Evolutionary conservation across 1,284 basidiomycete genomes (phyloP).

Genomic region (Leucoagaricus sp.): DNA sequence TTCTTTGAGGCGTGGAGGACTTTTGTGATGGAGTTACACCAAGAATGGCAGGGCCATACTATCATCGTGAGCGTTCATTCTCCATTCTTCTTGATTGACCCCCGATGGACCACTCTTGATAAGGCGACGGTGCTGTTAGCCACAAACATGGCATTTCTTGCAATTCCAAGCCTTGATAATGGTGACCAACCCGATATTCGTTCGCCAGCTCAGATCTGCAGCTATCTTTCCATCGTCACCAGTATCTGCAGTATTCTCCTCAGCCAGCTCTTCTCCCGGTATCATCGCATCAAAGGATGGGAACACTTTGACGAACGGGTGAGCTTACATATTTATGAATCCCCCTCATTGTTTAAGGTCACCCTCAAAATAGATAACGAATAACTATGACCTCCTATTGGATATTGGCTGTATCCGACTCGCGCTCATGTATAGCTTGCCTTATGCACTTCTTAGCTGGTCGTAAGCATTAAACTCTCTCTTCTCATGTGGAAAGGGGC

Average conservation of each 20-base stretch:
- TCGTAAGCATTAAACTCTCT: constrained; percentile 39
- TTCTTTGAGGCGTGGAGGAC: constrained; percentile 37
- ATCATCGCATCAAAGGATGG: constrained; percentile 37
- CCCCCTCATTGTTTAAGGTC: neutral
- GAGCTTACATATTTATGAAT: neutral
- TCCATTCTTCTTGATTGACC: constrained; percentile 20
- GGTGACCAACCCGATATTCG: constrained; percentile 18
- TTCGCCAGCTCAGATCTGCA: constrained; percentile 43
- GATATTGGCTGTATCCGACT: constrained; percentile 33
- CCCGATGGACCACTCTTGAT: neutral
- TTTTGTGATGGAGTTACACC: constrained; percentile 43
- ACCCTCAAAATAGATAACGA: constrained; percentile 11
- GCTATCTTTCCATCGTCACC: constrained; percentile 45
- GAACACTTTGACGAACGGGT: constrained; percentile 19
- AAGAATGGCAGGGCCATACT: constrained; percentile 52
- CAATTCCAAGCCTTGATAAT: constrained; percentile 32
- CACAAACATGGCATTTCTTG: constrained; percentile 36
- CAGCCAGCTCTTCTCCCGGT: constrained; percentile 45
- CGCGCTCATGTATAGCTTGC: constrained; percentile 47
- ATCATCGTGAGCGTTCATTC: constrained; percentile 28
- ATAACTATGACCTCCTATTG: constrained; percentile 12
- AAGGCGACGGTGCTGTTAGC: constrained; percentile 35
- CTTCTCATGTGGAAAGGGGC: too few relatives aligned
- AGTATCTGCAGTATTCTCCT: constrained; percentile 50
- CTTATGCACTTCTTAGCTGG: constrained; percentile 51